A percentile compares a stretch with the other conserved stretches of the same genome.
Conservation (phyloP, 148 eudicot species). For the Euryodendron excelsum region DNA sequence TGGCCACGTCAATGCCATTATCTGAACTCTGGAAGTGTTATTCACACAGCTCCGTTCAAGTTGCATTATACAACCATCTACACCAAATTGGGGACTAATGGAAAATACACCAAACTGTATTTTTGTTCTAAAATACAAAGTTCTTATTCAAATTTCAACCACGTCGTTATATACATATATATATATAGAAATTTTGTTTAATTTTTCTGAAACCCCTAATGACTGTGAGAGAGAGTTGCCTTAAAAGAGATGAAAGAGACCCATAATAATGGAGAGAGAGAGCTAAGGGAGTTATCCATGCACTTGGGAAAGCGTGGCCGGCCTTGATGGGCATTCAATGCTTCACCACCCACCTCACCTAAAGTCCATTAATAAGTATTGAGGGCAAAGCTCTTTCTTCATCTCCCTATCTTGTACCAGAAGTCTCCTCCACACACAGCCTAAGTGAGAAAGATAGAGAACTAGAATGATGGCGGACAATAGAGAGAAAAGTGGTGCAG, state of each 20-base stretch:
- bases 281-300: slow-evolving; percentile 12
- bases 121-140: too few species aligned
- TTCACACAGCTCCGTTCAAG: too few species aligned
- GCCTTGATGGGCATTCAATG: slow-evolving; percentile 26
- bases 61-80: too few species aligned
- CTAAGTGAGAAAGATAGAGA: neutral
- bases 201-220: too few species aligned
- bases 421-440: too few species aligned
- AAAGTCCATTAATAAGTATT: slow-evolving; percentile 20
- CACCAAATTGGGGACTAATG: neutral
- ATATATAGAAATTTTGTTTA: too few species aligned
- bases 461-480: neutral
- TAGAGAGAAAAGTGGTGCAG: slow-evolving; percentile 5
- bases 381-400: neutral
- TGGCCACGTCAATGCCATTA: too few species aligned
- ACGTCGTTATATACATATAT: too few species aligned
- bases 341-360: slow-evolving; percentile 28
- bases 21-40: too few species aligned
- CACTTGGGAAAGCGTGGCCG: slow-evolving; percentile 19
- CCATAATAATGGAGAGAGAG: neutral
- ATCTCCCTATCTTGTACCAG: neutral
- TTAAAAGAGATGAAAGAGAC: neutral
- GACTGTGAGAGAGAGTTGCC: neutral
- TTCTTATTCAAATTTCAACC: too few species aligned
- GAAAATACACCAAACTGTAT: too few species aligned